Percentiles rank a stretch among this genome's conserved stretches.
Conservation (phyloP, 495 filamentous ascomycete species). For the Tetracladium setigerum region DNA sequence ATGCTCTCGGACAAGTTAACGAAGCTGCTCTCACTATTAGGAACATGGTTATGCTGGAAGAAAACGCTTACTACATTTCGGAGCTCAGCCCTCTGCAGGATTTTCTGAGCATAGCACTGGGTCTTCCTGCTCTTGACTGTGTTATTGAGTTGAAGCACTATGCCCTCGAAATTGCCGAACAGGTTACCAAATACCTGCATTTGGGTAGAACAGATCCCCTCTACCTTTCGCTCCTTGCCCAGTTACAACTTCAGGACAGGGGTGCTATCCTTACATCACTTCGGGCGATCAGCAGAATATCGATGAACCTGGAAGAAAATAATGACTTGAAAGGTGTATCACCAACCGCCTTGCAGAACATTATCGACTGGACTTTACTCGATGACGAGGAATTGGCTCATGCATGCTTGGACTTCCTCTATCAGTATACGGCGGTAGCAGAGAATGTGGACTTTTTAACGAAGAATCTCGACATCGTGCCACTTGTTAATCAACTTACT, state of each 20-base stretch:
- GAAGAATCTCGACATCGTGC: conserved; percentile 52
- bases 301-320: conserved; percentile 69
- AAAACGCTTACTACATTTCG: conserved; percentile 80
- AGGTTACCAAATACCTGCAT: conserved; percentile 70
- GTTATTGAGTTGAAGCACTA: conserved; percentile 86
- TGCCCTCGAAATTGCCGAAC: conserved; percentile 87
- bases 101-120: conserved; percentile 71
- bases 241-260: conserved; percentile 67
- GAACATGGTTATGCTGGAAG: conserved; percentile 85
- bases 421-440: conserved; percentile 81
- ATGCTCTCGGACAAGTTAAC: conserved; percentile 65
- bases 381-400: conserved; percentile 88
- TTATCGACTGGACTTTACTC: conserved; percentile 74
- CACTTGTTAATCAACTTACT: conserved; percentile 66
- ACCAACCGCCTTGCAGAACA: conserved; percentile 49
- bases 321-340: conserved; percentile 74
- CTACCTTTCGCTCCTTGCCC: conserved; percentile 65
- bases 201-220: conserved; percentile 67
- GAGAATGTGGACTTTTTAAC: conserved; percentile 75
- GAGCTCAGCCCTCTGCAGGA: conserved; percentile 66
- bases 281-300: conserved; percentile 78
- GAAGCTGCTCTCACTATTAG: conserved; percentile 83
- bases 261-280: conserved; percentile 81
- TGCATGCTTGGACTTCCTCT: conserved; percentile 87
- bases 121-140: conserved; percentile 64